Evolutionary conservation across 2,329 filamentous ascomycete genomes (phyloP), one percentile per base, ranked within the genome.

Genomic region (Aspergillus spinulosporus): DNA sequence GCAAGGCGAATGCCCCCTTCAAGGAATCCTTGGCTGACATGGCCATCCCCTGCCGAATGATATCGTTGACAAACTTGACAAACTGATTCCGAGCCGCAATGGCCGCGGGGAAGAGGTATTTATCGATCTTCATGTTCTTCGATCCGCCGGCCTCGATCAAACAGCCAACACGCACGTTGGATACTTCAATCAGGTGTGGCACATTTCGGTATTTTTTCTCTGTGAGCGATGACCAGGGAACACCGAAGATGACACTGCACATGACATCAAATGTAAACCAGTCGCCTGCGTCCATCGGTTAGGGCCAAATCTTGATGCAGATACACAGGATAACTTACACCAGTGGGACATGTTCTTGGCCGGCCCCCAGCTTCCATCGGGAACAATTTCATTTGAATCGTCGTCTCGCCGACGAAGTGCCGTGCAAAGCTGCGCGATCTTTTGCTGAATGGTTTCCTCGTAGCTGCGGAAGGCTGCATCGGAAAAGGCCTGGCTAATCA

Each of bases 211-310:
- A 32, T 14, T 12, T 34, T 2, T 11, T 5, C 11, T 28, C 11
- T 5, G 8, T 12, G 7, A 47, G 29, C 11, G 28, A 29, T 9
- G 28, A 32, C 44, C 44, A 47, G 29, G 28, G 28, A 8, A 32
- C 28, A 9, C 28, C 28, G 32, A 49, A 49, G 15, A 36, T 37
- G 14, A 49, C n/a, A 12, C 26, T 36, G 14, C 31, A 34, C 46
- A 49, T 49, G 1, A 49, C 46, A 14, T 49, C 46, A 21, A 49
- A 49, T 14, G 46, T 32, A 14, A 49, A 49, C 14, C n/a, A 49
- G 46, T 49, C 46, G 15, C 28, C 46, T 37, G 14, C 26, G 26
- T 28, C 26, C 26, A 28, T 28, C 26, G 4, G 26, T 28, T 28
- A 28, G 26, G 26, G 26, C 4, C 26, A 28, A 28, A 28, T 5